These are phyloP conservation scores for Glycine tomentella DNA, from an alignment of 306 rosid species.

Conservation along the genomic window DNA sequence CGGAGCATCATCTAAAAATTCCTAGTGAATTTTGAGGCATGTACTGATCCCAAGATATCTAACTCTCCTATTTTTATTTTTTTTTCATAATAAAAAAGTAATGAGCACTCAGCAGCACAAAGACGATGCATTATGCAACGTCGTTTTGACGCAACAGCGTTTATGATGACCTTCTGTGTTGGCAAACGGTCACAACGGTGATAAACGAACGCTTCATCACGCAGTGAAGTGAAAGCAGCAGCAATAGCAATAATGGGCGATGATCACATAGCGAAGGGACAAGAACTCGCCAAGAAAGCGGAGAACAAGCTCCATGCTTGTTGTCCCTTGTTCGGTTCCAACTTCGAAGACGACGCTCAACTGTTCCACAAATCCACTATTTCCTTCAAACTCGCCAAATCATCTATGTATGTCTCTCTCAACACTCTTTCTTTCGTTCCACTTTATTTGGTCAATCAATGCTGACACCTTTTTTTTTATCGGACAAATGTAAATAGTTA, in stretches of 20 bases:
- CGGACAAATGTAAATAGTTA: too few relatives aligned
- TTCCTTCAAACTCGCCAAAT: slow-evolving; percentile 65
- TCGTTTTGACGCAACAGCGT: slow-evolving; percentile 7
- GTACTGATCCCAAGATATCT: too few relatives aligned
- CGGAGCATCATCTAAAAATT: too few relatives aligned
- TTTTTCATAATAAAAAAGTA: too few relatives aligned
- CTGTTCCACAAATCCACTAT: slow-evolving; percentile 56
- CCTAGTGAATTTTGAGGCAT: too few relatives aligned
- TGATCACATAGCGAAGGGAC: slow-evolving; percentile 45
- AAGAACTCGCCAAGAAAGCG: slow-evolving; percentile 53
- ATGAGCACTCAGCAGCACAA: not conserved
- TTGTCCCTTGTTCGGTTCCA: slow-evolving; percentile 54
- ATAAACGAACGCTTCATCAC: too few relatives aligned
- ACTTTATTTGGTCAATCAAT: too few relatives aligned
- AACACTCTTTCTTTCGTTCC: not conserved
- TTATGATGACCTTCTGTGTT: not conserved
- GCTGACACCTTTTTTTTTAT: too few relatives aligned
- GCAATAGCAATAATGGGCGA: slow-evolving; percentile 44
- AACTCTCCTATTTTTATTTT: too few relatives aligned
- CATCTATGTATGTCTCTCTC: slow-evolving; percentile 49
- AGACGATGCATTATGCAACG: not conserved
- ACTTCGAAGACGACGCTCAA: slow-evolving; percentile 59
- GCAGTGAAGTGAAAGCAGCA: not conserved
- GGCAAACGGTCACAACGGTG: not conserved
- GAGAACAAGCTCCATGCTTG: slow-evolving; percentile 53